Evolutionary conservation across 1,139 yeast genomes (phyloP).

Genomic region (Meyerozyma elateridarum): DNA sequence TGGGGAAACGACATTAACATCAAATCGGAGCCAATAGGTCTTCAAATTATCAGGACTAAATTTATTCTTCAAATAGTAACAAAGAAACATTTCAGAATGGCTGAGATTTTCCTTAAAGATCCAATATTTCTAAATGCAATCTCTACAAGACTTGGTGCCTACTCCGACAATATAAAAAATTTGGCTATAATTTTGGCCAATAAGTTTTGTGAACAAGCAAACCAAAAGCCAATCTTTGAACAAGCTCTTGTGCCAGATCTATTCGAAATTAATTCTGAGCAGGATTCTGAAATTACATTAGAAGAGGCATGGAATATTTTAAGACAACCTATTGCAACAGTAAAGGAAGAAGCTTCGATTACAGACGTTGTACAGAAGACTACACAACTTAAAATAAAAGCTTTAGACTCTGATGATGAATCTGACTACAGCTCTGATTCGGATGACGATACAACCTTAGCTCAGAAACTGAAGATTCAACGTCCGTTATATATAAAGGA

Average conservation of each 20-base stretch:
- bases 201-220: constrained; percentile 31
- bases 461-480: constrained; percentile 32
- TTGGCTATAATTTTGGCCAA: constrained; percentile 48
- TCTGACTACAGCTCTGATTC: constrained; percentile 40
- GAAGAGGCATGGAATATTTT: constrained; percentile 16
- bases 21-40: constrained; percentile 29
- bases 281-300: too few relatives aligned
- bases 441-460: constrained; percentile 51
- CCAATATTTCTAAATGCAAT: constrained; percentile 35
- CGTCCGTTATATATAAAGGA: constrained; percentile 63
- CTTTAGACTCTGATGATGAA: constrained; percentile 16
- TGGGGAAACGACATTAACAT: constrained; percentile 31
- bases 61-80: constrained; percentile 26
- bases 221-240: constrained; percentile 34
- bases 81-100: constrained; percentile 14
- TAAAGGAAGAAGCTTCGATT: constrained; percentile 5
- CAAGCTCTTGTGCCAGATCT: constrained; percentile 4
- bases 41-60: constrained; percentile 33
- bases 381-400: constrained; percentile 7
- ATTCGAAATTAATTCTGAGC: too few relatives aligned
- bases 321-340: constrained; percentile 8
- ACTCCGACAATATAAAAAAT: constrained; percentile 35
- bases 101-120: constrained; percentile 20
- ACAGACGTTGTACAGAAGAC: constrained; percentile 5
- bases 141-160: constrained; percentile 41